Conservation (phyloP, 805 yeast genomes). For the Candida easanensis region DNA sequence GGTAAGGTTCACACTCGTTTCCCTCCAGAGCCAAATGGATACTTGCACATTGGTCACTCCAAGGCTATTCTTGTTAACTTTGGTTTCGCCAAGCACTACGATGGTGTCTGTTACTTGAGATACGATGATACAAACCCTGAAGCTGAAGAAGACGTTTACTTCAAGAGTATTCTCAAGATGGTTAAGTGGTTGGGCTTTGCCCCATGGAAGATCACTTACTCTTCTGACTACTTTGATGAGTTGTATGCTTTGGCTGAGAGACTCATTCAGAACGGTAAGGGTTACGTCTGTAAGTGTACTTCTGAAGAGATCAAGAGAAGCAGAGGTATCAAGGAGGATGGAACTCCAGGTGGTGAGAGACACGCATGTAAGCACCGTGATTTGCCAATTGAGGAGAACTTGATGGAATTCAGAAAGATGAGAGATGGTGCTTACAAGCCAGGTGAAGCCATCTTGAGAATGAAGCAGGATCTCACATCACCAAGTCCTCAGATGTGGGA, state of each 20-base stretch:
- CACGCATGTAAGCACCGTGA: slow-evolving; percentile 75
- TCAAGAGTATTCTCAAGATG: slow-evolving; percentile 79
- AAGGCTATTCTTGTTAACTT: slow-evolving; percentile 97
- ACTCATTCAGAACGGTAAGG: slow-evolving; percentile 66
- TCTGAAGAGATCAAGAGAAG: slow-evolving; percentile 85
- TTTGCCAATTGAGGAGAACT: slow-evolving; percentile 68
- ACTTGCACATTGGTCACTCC: slow-evolving; percentile 94
- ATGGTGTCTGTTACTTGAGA: slow-evolving; percentile 88
- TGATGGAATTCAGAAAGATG: slow-evolving; percentile 85
- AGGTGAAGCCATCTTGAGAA: slow-evolving; percentile 92
- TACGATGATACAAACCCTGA: slow-evolving; percentile 98
- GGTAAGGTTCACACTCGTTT: slow-evolving; percentile 91
- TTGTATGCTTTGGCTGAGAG: slow-evolving; percentile 86
- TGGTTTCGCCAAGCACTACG: slow-evolving; percentile 88
- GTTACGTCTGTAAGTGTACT: slow-evolving; percentile 92
- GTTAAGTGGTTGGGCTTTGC: slow-evolving; percentile 90
- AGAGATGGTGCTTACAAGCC: slow-evolving; percentile 82
- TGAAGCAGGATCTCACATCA: slow-evolving; percentile 88
- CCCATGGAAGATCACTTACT: slow-evolving; percentile 94
- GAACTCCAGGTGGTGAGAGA: slow-evolving; percentile 92
- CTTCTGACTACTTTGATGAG: slow-evolving; percentile 91
- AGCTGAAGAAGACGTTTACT: slow-evolving; percentile 93
- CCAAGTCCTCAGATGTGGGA: slow-evolving; percentile 99
- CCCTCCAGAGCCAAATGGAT: slow-evolving; percentile 99
- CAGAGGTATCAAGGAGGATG: slow-evolving; percentile 90